Evolutionary conservation across 2,329 filamentous ascomycete species (phyloP).

Genomic region (Ceratocystis variospora): DNA sequence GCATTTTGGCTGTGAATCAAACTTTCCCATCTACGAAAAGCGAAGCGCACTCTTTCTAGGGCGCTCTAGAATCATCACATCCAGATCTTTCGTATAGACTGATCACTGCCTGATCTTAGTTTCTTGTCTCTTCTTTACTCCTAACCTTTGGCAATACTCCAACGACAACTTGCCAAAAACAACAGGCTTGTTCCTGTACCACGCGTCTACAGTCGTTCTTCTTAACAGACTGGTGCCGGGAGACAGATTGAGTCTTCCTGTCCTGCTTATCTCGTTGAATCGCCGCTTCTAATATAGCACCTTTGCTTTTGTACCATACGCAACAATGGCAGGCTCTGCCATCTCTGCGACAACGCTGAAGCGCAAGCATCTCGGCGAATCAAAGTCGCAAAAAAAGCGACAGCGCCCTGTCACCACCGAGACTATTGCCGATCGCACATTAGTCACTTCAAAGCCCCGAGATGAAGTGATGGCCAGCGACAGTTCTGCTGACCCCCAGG

Average conservation of each 20-base stretch:
- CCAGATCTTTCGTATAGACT: not conserved
- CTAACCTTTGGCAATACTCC: not conserved
- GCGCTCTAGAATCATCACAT: not conserved
- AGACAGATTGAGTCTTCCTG: not conserved
- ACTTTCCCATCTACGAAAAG: not conserved
- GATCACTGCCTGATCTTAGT: not conserved
- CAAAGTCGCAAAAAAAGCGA: slow-evolving; percentile 17
- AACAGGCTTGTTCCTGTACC: not conserved
- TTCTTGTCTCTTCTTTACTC: not conserved
- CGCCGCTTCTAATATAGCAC: not conserved
- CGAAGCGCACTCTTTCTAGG: not conserved
- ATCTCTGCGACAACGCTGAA: slow-evolving; percentile 13
- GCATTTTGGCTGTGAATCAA: slow-evolving; percentile 4
- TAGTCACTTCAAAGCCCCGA: slow-evolving; percentile 6
- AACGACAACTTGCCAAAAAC: not conserved
- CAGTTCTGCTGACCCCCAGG: not conserved
- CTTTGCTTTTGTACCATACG: not conserved
- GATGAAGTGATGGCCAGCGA: not conserved
- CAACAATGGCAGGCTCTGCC: slow-evolving; percentile 14
- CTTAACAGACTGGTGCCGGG: not conserved
- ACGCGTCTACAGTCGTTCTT: not conserved
- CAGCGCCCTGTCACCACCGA: slow-evolving; percentile 6
- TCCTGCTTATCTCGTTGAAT: not conserved
- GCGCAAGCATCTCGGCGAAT: slow-evolving; percentile 18
- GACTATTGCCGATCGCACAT: slow-evolving; percentile 16